Conservation (phyloP, 768 basidiomycete genomes). For the Pleurotus tuoliensis region DNA sequence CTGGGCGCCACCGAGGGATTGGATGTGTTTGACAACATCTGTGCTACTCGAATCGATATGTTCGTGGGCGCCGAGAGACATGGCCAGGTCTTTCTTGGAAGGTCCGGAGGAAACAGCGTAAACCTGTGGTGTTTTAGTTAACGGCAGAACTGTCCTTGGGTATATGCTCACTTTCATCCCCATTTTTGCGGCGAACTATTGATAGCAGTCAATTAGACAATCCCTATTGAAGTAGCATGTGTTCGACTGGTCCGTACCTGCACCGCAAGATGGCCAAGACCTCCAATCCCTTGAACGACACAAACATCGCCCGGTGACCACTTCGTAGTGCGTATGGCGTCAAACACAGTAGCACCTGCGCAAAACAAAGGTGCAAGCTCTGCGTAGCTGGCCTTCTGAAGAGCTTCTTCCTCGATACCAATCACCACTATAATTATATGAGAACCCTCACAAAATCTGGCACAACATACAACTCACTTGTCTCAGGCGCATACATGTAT, state of each 20-base stretch:
- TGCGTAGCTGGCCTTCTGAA: slow-evolving; percentile 5
- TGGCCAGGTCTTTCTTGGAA: slow-evolving; percentile 4
- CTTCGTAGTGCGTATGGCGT: slow-evolving; percentile 1
- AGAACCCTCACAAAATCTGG: not conserved
- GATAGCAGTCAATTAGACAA: not conserved
- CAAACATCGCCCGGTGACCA: slow-evolving; percentile 10
- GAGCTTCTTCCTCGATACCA: slow-evolving; percentile 6
- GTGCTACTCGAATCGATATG: slow-evolving; percentile 7
- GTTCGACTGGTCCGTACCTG: not conserved
- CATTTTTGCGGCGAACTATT: slow-evolving; percentile 7
- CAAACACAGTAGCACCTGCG: slow-evolving; percentile 6
- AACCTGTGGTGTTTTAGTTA: not conserved
- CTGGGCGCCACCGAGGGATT: slow-evolving; percentile 7
- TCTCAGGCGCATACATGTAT: slow-evolving; percentile 8
- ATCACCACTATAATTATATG: not conserved
- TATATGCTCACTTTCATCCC: slow-evolving; percentile 1
- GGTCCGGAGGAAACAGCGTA: slow-evolving; percentile 7
- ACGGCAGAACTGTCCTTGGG: no score
- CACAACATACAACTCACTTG: not conserved
- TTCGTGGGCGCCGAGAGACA: slow-evolving; percentile 3
- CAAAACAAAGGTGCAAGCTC: slow-evolving; percentile 9
- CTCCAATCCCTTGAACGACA: slow-evolving; percentile 9
- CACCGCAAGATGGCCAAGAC: slow-evolving; percentile 8
- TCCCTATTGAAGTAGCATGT: not conserved
- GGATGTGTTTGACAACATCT: slow-evolving; percentile 7